Conservation (phyloP, 2,329 filamentous ascomycete species). For the Bretziella fagacearum region DNA sequence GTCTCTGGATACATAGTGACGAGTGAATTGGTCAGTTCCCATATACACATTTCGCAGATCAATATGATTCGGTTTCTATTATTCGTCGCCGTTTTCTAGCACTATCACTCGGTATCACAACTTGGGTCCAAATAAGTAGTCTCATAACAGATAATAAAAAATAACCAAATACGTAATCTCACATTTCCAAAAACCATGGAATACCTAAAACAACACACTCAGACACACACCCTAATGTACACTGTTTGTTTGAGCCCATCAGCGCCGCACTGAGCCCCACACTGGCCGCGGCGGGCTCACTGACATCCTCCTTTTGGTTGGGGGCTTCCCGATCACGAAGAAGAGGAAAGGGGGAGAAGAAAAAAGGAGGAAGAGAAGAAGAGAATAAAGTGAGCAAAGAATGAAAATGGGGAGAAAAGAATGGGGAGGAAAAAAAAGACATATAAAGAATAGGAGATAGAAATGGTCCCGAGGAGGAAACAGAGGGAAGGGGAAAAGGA, state of each 20-base stretch:
- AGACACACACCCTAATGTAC: constrained; percentile 14
- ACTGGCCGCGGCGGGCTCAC: no score
- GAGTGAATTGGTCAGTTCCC: no score
- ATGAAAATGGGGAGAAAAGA: constrained; percentile 6
- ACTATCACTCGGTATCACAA: not conserved
- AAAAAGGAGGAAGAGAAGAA: not conserved
- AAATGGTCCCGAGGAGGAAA: not conserved
- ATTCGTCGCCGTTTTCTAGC: no score
- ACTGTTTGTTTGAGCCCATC: constrained; percentile 9
- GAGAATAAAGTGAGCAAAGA: not conserved
- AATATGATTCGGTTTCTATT: no score
- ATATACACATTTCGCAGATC: no score
- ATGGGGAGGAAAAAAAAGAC: constrained; percentile 1
- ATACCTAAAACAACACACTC: constrained; percentile 11
- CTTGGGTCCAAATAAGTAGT: not conserved
- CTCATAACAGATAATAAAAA: not conserved
- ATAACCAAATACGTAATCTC: constrained; percentile 11
- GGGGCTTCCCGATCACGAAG: not conserved
- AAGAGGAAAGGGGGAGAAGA: not conserved
- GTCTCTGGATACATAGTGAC: no score
- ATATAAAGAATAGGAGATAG: not conserved
- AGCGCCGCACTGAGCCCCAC: not conserved
- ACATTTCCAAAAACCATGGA: constrained; percentile 10
- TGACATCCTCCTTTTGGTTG: constrained; percentile 1
- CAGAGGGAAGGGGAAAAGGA: not conserved